Percentiles rank a stretch among this genome's conserved stretches.
phyloP scores from a whole-genome alignment of 495 filamentous ascomycete species.

The Apodospora peruviana region DNA sequence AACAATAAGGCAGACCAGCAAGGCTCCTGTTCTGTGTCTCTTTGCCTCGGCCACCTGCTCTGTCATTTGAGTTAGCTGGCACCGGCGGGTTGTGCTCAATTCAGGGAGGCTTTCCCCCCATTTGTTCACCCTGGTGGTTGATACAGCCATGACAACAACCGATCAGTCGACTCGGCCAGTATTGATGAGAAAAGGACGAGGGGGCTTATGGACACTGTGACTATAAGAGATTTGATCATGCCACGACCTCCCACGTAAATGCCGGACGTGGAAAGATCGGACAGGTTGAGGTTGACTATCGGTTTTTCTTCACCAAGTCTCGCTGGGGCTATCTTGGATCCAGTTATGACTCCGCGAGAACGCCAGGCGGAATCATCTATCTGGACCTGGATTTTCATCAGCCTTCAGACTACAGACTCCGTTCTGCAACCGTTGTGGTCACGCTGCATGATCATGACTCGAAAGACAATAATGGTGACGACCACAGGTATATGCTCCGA shows the following conservation, averaged over 20 bases:
- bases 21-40: too few species aligned
- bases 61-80: too few species aligned
- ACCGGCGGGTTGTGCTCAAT: too few species aligned
- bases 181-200: background rate
- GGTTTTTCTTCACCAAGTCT: conserved; percentile 27
- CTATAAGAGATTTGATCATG: conserved; percentile 13
- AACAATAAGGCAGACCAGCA: too few species aligned
- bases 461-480: too few species aligned
- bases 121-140: too few species aligned
- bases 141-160: background rate
- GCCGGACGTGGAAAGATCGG: conserved; percentile 13
- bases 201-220: conserved; percentile 5
- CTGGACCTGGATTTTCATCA: conserved; percentile 27
- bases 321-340: conserved; percentile 25
- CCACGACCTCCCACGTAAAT: conserved; percentile 8
- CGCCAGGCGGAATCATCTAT: conserved; percentile 29
- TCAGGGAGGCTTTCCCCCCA: too few species aligned
- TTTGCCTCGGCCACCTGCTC: too few species aligned
- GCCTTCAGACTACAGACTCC: conserved; percentile 21
- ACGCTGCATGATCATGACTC: conserved; percentile 19
- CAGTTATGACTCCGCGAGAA: conserved; percentile 1
- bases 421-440: conserved; percentile 21
- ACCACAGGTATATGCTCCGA: background rate
- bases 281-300: conserved; percentile 22
- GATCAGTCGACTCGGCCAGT: background rate